Conservation (phyloP, 164 flowering plant genomes). For the Akebia trifoliata region DNA sequence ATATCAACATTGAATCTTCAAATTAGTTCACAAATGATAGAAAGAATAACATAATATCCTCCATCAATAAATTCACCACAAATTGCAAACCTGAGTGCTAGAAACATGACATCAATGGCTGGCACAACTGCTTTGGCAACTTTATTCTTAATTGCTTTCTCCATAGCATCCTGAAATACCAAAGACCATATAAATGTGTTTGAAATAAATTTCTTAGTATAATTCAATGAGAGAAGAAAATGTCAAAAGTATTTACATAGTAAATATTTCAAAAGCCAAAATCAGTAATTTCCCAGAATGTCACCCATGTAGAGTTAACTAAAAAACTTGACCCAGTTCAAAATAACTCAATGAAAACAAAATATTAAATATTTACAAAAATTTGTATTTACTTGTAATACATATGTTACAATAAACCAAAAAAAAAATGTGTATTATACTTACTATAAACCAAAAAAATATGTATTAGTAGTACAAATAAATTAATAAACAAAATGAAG, state of each 20-base stretch:
- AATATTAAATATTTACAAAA: too few species aligned
- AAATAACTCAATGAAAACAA: too few species aligned
- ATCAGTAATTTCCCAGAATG: too few species aligned
- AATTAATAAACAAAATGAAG: too few species aligned
- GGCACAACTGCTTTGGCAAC: slow-evolving; percentile 99
- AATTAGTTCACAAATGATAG: neutral
- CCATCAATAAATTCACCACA: neutral
- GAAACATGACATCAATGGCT: slow-evolving; percentile 99
- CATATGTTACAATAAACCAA: too few species aligned
- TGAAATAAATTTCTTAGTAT: neutral
- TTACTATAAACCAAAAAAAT: too few species aligned
- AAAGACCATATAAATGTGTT: neutral
- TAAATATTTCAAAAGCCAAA: too few species aligned
- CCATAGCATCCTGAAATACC: slow-evolving; percentile 82
- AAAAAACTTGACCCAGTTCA: too few species aligned
- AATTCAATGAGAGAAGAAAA: neutral
- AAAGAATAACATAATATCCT: neutral
- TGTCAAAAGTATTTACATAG: neutral
- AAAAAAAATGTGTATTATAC: too few species aligned
- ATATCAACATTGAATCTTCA: neutral
- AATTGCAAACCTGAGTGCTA: slow-evolving; percentile 74
- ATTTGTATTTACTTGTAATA: too few species aligned
- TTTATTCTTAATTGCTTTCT: slow-evolving; percentile 94
- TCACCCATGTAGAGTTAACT: too few species aligned
- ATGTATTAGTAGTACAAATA: too few species aligned